Percentiles rank a stretch among this genome's conserved stretches.
These are phyloP conservation scores for Penicillium sp. DNA, from an alignment of 2,329 filamentous ascomycete genomes.

Conservation along the genomic window DNA sequence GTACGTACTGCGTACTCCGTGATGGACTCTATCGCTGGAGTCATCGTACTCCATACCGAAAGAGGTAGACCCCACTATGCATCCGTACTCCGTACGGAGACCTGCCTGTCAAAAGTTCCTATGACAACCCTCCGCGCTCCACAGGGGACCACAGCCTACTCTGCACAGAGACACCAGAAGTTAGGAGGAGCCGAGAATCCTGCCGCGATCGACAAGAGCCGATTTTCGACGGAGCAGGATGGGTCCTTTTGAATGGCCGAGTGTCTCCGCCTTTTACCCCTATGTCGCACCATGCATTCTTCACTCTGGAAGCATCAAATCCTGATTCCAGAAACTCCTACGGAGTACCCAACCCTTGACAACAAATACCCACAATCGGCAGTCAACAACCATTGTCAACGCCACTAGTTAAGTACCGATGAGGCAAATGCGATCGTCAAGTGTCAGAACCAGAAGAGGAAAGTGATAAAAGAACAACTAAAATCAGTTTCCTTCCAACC, in stretches of 20 bases:
- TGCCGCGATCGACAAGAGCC: conserved; percentile 2
- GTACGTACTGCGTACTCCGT: no score
- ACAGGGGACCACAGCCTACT: conserved; percentile 9
- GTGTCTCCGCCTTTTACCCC: background rate
- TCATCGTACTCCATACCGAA: background rate
- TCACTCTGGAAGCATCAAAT: no score
- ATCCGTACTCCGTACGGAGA: no score
- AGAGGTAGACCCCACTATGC: background rate
- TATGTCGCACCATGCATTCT: background rate
- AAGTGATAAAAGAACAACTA: background rate
- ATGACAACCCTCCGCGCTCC: background rate
- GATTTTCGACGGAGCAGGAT: no score
- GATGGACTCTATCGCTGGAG: background rate
- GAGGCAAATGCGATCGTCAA: conserved; percentile 1
- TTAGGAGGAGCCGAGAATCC: background rate
- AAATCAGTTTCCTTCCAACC: background rate
- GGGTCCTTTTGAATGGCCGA: background rate
- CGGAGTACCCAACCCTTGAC: no score
- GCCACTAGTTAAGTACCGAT: no score
- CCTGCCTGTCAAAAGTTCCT: conserved; percentile 4
- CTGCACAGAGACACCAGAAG: background rate
- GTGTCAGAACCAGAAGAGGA: background rate
- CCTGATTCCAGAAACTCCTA: no score
- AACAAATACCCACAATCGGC: background rate
- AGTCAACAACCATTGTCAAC: no score